These are phyloP conservation scores for Mycena chlorophos DNA, from an alignment of 768 basidiomycete genomes.

Conservation along the genomic window DNA sequence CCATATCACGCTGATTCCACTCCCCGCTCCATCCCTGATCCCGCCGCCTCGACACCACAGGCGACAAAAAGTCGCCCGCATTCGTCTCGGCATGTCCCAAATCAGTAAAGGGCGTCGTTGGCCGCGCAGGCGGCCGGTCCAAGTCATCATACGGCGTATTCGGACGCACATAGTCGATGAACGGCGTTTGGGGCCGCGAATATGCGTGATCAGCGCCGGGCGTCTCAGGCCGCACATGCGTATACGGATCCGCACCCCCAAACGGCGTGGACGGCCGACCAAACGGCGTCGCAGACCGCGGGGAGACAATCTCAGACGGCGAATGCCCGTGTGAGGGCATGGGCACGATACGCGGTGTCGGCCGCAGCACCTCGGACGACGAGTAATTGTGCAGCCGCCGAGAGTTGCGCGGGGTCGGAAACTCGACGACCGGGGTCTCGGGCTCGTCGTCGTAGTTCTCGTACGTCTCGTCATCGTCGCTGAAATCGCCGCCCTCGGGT, in stretches of 20 bases:
- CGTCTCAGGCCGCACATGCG: not conserved
- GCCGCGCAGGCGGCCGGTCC: not conserved
- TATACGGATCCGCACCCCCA: not conserved
- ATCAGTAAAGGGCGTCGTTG: not conserved
- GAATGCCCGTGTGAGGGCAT: constrained; percentile 1
- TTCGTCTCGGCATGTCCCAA: not conserved
- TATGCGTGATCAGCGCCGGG: not conserved
- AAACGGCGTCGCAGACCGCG: not conserved
- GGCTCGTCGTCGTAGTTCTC: not conserved
- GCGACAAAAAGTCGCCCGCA: not conserved
- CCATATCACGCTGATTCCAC: constrained; percentile 1
- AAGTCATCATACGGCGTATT: not conserved
- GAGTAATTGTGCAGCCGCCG: not conserved
- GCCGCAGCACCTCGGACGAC: not conserved
- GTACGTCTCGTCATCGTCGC: not conserved
- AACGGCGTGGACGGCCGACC: not conserved
- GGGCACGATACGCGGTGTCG: not conserved
- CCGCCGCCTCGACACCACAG: not conserved
- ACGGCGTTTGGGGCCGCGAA: not conserved
- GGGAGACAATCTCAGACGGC: not conserved
- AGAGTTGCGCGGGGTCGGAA: not conserved
- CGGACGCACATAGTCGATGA: not conserved
- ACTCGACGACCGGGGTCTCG: not conserved
- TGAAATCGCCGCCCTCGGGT: not conserved
- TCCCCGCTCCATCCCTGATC: constrained; percentile 1